Percentiles rank a stretch among this genome's conserved stretches.
Evolutionary conservation across 176 grass and related monocot genomes (phyloP).

Genomic region (Typha latifolia): DNA sequence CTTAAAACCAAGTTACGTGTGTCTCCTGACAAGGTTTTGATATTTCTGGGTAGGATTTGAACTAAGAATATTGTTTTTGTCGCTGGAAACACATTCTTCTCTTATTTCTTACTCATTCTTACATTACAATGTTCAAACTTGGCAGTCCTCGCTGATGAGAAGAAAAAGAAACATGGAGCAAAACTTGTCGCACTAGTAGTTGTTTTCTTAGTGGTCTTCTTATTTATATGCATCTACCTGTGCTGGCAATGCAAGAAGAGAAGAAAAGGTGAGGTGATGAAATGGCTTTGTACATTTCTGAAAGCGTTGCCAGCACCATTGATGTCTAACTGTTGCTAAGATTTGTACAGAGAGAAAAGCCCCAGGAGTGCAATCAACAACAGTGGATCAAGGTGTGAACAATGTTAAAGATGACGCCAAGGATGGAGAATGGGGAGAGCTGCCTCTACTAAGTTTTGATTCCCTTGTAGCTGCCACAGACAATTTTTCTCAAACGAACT

Average conservation of each 20-base stretch:
- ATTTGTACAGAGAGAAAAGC: background rate
- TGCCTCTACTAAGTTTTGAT: conserved; percentile 56
- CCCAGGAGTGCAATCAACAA: background rate
- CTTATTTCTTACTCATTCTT: background rate
- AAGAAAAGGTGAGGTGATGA: conserved; percentile 26
- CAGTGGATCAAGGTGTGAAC: conserved; percentile 8
- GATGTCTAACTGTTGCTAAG: conserved; percentile 1
- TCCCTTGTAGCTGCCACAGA: conserved; percentile 38
- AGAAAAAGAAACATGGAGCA: conserved; percentile 5
- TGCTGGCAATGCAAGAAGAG: conserved; percentile 35
- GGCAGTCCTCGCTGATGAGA: background rate
- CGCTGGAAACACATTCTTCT: background rate
- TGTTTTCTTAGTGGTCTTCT: conserved; percentile 3
- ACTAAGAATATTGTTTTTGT: too few species aligned
- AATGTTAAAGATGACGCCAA: conserved; percentile 35
- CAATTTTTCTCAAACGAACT: conserved; percentile 47
- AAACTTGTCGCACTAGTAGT: background rate
- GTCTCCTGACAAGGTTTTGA: too few species aligned
- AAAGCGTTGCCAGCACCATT: background rate
- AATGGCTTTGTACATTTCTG: too few species aligned
- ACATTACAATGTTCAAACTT: background rate
- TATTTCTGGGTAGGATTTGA: too few species aligned
- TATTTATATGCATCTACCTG: conserved; percentile 25
- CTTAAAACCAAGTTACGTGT: too few species aligned
- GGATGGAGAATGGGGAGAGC: conserved; percentile 38